phyloP scores from a whole-genome alignment of 208 protist species.

The Leishmania amazonensis region DNA sequence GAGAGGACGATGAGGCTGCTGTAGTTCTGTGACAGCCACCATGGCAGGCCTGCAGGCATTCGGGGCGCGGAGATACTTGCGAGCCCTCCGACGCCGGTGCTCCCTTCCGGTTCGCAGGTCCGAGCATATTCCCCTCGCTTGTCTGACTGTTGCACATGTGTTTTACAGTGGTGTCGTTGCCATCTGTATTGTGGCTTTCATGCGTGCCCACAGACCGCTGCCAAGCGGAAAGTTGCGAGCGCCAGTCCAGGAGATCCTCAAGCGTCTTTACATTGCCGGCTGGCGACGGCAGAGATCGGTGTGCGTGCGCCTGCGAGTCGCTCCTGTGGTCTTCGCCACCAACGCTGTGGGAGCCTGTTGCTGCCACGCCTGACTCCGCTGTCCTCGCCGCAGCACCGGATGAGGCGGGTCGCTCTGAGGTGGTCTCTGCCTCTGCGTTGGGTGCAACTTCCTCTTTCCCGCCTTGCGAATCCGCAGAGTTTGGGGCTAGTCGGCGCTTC shows the following conservation, averaged over 20 bases:
- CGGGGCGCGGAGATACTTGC: background rate
- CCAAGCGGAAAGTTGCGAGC: slow-evolving; percentile 14
- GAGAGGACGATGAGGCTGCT: background rate
- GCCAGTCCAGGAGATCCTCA: slow-evolving; percentile 12
- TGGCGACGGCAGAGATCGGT: background rate
- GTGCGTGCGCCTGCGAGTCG: background rate
- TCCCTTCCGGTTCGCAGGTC: background rate
- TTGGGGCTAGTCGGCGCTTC: background rate
- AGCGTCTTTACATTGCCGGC: slow-evolving; percentile 17
- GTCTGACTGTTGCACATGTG: background rate
- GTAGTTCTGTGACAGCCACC: background rate
- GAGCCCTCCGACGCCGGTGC: background rate
- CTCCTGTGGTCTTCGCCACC: background rate
- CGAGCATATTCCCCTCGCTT: background rate
- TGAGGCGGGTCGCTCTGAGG: background rate
- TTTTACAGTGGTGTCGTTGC: background rate
- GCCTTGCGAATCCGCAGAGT: background rate
- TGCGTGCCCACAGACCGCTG: background rate
- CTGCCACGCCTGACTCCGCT: background rate
- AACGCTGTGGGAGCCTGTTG: background rate
- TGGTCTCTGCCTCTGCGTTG: background rate
- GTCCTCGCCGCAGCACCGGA: background rate
- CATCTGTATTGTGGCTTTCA: background rate
- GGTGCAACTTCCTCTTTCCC: background rate
- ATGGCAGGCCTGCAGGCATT: background rate